Evolutionary conservation across 768 basidiomycete genomes (phyloP).

Genomic region (Hygrophoropsis aurantiaca): DNA sequence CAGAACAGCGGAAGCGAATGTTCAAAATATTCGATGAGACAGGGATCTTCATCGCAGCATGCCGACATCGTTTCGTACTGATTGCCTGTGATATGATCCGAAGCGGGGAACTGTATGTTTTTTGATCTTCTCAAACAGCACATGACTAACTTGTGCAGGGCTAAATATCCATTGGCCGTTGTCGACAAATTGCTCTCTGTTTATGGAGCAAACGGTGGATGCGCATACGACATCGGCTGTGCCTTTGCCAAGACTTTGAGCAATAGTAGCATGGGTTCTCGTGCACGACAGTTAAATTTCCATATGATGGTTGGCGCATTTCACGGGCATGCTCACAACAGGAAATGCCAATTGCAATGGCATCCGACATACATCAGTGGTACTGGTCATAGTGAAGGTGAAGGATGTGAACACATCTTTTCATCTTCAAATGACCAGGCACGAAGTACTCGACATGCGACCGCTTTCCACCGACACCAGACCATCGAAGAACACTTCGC

Average conservation of each 20-base stretch:
- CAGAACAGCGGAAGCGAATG: neutral
- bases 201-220: too few relatives aligned
- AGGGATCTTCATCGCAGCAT: constrained; percentile 6
- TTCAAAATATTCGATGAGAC: constrained; percentile 5
- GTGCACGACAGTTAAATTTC: neutral
- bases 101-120: constrained; percentile 14
- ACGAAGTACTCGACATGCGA: constrained; percentile 1
- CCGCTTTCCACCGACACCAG: constrained; percentile 8
- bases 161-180: constrained; percentile 8
- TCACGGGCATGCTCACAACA: too few relatives aligned
- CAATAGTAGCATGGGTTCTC: neutral
- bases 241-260: neutral
- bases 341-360: constrained; percentile 7
- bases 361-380: constrained; percentile 2
- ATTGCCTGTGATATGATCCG: constrained; percentile 12
- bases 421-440: constrained; percentile 7
- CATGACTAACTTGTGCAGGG: too few relatives aligned
- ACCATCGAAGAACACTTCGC: constrained; percentile 9
- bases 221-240: constrained; percentile 1
- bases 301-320: neutral
- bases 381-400: constrained; percentile 1
- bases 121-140: too few relatives aligned
- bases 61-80: constrained; percentile 6
- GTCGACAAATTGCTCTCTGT: neutral
- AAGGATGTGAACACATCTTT: constrained; percentile 11